phyloP scores from a whole-genome alignment of 164 flowering plant species.

The Cinnamomum micranthum region DNA sequence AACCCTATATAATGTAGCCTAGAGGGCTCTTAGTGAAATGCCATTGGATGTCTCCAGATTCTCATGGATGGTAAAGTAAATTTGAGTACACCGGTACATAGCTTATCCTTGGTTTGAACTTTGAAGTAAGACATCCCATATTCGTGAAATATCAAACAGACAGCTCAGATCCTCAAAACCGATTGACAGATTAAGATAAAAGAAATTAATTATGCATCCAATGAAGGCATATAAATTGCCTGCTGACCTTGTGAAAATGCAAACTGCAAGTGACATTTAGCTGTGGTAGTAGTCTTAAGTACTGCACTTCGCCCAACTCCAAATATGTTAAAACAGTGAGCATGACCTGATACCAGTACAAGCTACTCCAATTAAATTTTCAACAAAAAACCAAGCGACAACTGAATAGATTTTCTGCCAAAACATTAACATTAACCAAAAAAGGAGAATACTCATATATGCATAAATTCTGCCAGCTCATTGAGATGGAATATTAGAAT shows the following conservation, averaged over 20 bases:
- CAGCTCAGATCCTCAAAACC: slow-evolving; percentile 1
- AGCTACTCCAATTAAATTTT: background rate
- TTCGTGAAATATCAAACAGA: slow-evolving; percentile 1
- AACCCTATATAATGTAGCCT: background rate
- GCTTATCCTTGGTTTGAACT: background rate
- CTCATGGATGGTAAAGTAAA: background rate
- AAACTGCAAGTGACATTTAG: slow-evolving; percentile 69
- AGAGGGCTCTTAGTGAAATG: background rate
- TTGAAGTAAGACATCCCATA: background rate
- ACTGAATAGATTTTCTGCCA: background rate
- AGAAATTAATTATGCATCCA: background rate
- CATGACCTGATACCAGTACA: slow-evolving; percentile 57
- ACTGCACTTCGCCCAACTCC: slow-evolving; percentile 81
- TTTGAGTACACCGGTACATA: background rate
- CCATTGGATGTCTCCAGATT: background rate
- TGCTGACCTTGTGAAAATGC: slow-evolving; percentile 70
- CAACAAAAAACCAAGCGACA: background rate
- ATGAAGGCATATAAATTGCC: background rate
- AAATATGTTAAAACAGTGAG: slow-evolving; percentile 70
- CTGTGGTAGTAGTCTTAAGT: slow-evolving; percentile 69
- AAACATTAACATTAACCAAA: background rate
- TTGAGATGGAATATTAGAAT: background rate
- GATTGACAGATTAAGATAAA: background rate
- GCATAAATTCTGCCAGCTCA: background rate
- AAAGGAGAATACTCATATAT: background rate